These are phyloP conservation scores for Tolypocladium paradoxum DNA, from an alignment of 2,329 filamentous ascomycete species.

Conservation along the genomic window DNA sequence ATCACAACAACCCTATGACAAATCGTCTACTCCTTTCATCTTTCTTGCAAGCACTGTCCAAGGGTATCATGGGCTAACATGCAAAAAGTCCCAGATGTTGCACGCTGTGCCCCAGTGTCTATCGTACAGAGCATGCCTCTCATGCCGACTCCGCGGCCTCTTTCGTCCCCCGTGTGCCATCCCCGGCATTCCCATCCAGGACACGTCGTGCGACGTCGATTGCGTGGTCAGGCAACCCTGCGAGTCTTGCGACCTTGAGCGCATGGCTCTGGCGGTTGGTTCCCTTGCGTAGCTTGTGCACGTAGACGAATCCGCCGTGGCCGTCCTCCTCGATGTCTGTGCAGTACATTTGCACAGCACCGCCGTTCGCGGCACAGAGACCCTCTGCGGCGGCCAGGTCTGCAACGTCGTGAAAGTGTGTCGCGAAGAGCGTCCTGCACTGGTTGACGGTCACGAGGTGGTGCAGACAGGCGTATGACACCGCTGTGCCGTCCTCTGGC, in stretches of 20 bases:
- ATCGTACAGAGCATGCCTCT: neutral
- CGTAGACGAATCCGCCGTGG: slow-evolving; percentile 66
- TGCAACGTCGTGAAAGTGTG: slow-evolving; percentile 80
- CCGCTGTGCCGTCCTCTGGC: slow-evolving; percentile 79
- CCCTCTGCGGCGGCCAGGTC: slow-evolving; percentile 56
- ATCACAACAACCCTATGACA: slow-evolving; percentile 50
- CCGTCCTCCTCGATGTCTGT: slow-evolving; percentile 76
- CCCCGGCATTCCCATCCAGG: slow-evolving; percentile 22
- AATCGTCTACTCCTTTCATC: slow-evolving; percentile 12
- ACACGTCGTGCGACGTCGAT: slow-evolving; percentile 56
- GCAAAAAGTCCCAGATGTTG: slow-evolving; percentile 6
- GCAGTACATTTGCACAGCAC: slow-evolving; percentile 63
- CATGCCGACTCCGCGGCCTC: slow-evolving; percentile 1
- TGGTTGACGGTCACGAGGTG: slow-evolving; percentile 70
- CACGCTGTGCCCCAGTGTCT: no score
- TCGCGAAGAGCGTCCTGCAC: slow-evolving; percentile 81
- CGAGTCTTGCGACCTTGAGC: slow-evolving; percentile 83
- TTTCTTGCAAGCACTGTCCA: slow-evolving; percentile 10
- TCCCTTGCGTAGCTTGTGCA: slow-evolving; percentile 70
- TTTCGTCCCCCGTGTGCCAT: slow-evolving; percentile 5
- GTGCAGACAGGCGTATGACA: slow-evolving; percentile 79
- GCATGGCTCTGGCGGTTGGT: slow-evolving; percentile 85
- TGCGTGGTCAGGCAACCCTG: slow-evolving; percentile 65
- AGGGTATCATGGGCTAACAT: slow-evolving; percentile 29
- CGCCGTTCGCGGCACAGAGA: slow-evolving; percentile 24